Conservation (phyloP, 2,329 filamentous ascomycete genomes). For the Aspergillus vadensis region DNA sequence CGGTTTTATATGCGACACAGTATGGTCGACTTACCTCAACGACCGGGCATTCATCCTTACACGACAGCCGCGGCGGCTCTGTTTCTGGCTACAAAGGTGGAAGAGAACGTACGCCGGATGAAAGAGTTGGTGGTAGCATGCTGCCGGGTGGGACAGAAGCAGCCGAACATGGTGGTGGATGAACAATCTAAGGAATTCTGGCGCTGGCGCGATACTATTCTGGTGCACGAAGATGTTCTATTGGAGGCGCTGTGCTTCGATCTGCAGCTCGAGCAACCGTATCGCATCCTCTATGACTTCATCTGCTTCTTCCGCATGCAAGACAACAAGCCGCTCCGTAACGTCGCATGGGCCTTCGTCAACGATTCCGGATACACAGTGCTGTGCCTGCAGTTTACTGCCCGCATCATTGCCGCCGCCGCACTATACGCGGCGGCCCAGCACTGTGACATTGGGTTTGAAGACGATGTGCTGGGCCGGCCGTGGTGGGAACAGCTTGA, state of each 20-base stretch:
- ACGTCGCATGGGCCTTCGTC: constrained; percentile 89
- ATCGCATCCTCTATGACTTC: constrained; percentile 79
- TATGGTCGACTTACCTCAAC: constrained; percentile 70
- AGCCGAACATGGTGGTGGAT: constrained; percentile 83
- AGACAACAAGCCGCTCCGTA: constrained; percentile 78
- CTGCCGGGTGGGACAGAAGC: constrained; percentile 92
- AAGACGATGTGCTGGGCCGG: constrained; percentile 70
- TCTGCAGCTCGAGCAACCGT: constrained; percentile 84
- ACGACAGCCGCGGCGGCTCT: constrained; percentile 88
- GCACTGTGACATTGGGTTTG: constrained; percentile 71
- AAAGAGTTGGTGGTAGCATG: constrained; percentile 92
- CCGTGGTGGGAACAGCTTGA: constrained; percentile 86
- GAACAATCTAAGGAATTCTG: constrained; percentile 98
- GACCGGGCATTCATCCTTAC: constrained; percentile 81
- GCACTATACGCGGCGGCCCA: constrained; percentile 85
- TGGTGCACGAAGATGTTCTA: constrained; percentile 89
- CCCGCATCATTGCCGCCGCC: constrained; percentile 78
- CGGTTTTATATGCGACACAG: constrained; percentile 91
- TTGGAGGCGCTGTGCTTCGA: constrained; percentile 93
- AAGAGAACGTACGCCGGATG: constrained; percentile 95
- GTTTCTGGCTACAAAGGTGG: constrained; percentile 94
- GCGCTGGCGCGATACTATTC: constrained; percentile 93
- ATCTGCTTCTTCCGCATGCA: constrained; percentile 72
- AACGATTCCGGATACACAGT: constrained; percentile 87
- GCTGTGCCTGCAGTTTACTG: constrained; percentile 77